These are phyloP conservation scores for Hygrophila difformis DNA, from an alignment of 257 asterid genomes.

Conservation along the genomic window DNA sequence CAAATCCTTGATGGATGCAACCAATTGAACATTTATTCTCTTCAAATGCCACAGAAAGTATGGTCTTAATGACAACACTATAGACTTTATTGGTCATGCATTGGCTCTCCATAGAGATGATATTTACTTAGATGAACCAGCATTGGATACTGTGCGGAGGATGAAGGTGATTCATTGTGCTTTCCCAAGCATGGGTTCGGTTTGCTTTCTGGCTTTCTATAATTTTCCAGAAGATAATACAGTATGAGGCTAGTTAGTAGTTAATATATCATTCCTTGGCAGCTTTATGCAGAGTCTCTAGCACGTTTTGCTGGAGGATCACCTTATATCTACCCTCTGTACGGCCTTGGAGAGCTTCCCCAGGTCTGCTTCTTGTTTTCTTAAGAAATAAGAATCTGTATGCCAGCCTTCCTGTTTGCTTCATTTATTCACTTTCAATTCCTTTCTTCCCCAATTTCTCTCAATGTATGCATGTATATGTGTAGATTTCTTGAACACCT, in stretches of 20 bases:
- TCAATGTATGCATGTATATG: no score
- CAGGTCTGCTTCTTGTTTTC: constrained; percentile 1
- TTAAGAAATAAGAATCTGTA: no score
- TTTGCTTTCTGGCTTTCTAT: neutral
- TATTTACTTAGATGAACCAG: constrained; percentile 75
- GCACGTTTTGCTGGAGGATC: constrained; percentile 8
- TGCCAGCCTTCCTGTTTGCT: neutral
- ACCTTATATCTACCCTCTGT: constrained; percentile 4
- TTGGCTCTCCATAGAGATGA: constrained; percentile 95
- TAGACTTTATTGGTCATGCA: constrained; percentile 94
- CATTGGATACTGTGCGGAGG: constrained; percentile 81
- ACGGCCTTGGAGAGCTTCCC: constrained; percentile 10
- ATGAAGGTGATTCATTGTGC: constrained; percentile 54
- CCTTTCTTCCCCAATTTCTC: neutral
- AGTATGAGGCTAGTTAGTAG: no score
- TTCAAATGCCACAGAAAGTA: constrained; percentile 52
- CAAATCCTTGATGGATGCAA: no score
- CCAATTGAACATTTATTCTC: neutral
- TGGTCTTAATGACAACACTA: constrained; percentile 90
- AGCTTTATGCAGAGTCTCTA: constrained; percentile 66
- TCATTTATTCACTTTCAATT: constrained; percentile 2
- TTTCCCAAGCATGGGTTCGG: neutral
- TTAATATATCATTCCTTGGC: no score
- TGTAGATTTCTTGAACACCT: neutral
- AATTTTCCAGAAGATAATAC: neutral